Evolutionary conservation across 2,329 filamentous ascomycete species (phyloP), one percentile per base, ranked within the genome.

Genomic region (Trichoderma atroviride): DNA sequence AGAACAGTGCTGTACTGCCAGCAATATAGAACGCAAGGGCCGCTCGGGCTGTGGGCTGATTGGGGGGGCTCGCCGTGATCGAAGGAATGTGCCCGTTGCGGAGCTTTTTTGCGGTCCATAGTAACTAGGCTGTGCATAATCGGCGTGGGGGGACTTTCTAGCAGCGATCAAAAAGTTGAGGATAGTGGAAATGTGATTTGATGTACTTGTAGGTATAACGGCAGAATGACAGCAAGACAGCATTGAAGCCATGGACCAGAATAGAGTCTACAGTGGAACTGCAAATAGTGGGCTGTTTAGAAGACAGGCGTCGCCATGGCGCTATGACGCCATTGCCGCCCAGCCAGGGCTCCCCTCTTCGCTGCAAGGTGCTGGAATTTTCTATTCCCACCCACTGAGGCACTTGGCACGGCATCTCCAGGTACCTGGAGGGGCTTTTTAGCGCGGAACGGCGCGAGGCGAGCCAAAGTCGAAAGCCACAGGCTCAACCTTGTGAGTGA

Each of bases 381-480:
- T 24, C 13, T 13, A 10, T 52, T 31, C n/a, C 31, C 22, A 50
- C n/a, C 31, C 22, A 50, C 47, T 22, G 47, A n/a, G 10, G 47
- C 29, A n/a, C n/a, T n/a, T n/a, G n/a, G n/a, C n/a, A 57, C 55
- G 55, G n/a, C 50, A 33, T 9, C 61, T 64, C 37, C 53, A 58
- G 31, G 40, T 63, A 31, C 58, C 40, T 62, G 37, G 11, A 29
- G 60, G 47, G 35, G 40, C 53, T 27, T 14, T 53, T 47, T 63
- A 69, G 67, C 53, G 67, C 57, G 67, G 67, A 56, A 63, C 67
- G 67, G 59, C 57, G 58, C 59, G 67, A 58, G 53, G 67, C 67
- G 67, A 69, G 35, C 43, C 14, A 57, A 33, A 57, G 55, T 19
- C 5, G 55, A 16, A 16, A 33, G 24, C 31, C 14, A 53, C 60